Conservation (phyloP, 2,329 filamentous ascomycete genomes). For the Trichocomaceae sp. region DNA sequence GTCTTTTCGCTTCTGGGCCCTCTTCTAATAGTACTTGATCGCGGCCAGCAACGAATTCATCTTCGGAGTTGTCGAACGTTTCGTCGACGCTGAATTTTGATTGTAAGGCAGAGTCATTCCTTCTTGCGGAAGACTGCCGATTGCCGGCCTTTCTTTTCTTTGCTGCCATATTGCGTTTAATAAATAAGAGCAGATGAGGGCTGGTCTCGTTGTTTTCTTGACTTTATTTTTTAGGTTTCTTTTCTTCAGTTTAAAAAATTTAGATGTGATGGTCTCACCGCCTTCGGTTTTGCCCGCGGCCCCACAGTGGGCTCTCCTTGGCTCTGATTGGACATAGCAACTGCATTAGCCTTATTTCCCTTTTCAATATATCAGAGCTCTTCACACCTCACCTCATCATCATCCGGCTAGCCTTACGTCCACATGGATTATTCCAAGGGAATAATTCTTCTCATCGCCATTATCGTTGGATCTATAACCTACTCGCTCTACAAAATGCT, state of each 20-base stretch:
- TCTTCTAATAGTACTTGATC: slow-evolving; percentile 85
- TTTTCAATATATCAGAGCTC: not conserved
- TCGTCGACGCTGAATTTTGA: slow-evolving; percentile 45
- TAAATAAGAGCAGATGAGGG: slow-evolving; percentile 7
- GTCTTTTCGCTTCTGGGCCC: slow-evolving; percentile 68
- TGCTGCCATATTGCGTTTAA: slow-evolving; percentile 19
- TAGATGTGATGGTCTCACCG: slow-evolving; percentile 29
- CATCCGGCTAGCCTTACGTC: not conserved
- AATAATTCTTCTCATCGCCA: slow-evolving; percentile 26
- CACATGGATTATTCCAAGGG: slow-evolving; percentile 20
- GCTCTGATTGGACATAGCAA: not conserved
- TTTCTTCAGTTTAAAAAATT: too few species aligned
- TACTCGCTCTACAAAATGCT: slow-evolving; percentile 35
- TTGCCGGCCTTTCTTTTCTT: slow-evolving; percentile 64
- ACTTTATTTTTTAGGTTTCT: slow-evolving; percentile 2
- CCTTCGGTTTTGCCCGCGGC: slow-evolving; percentile 13
- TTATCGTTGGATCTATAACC: slow-evolving; percentile 27
- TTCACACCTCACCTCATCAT: not conserved
- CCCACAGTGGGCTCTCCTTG: not conserved
- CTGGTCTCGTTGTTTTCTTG: slow-evolving; percentile 6
- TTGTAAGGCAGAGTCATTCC: slow-evolving; percentile 23
- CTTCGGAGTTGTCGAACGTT: slow-evolving; percentile 87
- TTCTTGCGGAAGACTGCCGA: slow-evolving; percentile 29
- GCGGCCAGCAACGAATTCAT: slow-evolving; percentile 81
- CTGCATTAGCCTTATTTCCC: not conserved